phyloP scores from a whole-genome alignment of 352 stramenopile genomes.

The Phytophthora pluvialis region DNA sequence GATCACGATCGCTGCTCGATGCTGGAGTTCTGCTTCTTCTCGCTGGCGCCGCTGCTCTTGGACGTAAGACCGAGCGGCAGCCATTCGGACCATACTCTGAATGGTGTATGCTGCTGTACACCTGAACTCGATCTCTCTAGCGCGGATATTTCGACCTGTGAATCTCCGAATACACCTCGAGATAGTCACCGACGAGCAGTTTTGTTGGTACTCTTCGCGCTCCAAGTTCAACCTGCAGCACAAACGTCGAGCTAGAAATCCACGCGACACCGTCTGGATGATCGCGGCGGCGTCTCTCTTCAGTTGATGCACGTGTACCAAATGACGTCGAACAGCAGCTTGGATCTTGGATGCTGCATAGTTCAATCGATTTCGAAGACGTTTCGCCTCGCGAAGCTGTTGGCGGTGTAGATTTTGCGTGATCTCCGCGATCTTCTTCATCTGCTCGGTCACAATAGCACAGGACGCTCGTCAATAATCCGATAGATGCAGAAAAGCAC shows the following conservation, averaged over 20 bases:
- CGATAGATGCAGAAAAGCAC: neutral
- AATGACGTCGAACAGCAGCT: constrained; percentile 41
- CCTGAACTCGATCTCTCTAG: constrained; percentile 36
- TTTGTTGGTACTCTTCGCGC: constrained; percentile 14
- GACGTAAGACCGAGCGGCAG: constrained; percentile 27
- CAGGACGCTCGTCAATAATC: constrained; percentile 1
- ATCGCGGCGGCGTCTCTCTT: constrained; percentile 39
- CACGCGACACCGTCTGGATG: constrained; percentile 59
- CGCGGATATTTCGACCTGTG: constrained; percentile 32
- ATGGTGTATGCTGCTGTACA: constrained; percentile 49
- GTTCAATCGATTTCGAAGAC: constrained; percentile 57
- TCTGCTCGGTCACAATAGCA: constrained; percentile 36
- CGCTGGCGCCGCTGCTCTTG: constrained; percentile 13
- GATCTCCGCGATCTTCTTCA: constrained; percentile 81
- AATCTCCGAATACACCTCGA: constrained; percentile 45
- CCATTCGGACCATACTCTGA: constrained; percentile 50
- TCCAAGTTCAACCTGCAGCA: constrained; percentile 26
- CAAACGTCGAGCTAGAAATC: constrained; percentile 29
- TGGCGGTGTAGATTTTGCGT: constrained; percentile 69
- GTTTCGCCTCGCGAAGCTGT: constrained; percentile 71
- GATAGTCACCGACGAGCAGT: constrained; percentile 49
- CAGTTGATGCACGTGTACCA: constrained; percentile 10
- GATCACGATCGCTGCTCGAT: constrained; percentile 55
- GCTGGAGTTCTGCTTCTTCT: constrained; percentile 10
- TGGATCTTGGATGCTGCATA: constrained; percentile 65